Base-by-base conservation (phyloP, 1,284 basidiomycete genomes). In the Xerocomus amazonicus region DNA sequence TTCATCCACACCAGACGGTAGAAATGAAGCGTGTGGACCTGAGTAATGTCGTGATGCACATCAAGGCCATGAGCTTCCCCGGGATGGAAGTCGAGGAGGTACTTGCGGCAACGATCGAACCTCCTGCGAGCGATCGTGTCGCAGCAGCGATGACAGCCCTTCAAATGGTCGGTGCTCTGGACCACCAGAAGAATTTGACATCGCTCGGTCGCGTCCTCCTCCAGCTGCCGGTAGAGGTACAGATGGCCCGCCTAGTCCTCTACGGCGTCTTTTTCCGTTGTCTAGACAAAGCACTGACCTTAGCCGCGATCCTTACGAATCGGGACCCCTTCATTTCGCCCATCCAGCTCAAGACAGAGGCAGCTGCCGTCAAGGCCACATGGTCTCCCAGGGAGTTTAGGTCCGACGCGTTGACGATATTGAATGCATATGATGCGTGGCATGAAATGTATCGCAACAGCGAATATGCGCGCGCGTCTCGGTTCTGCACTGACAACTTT, bases 11-110 rank as follows among this genome's bases (percentile, higher is more conserved):
- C 63, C 92, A 95, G 69, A 87, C 86, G 0, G 95, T 97, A 35
- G 95, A 97, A 71, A 98, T 98, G 93, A 94, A 93, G 70, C 81
- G 94, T 29, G 83, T 87, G n/a, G 91, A 94, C 69, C 68, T 94
- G 59, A 92, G 84, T 66, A 92, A 93, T 63, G 87, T 95, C 45
- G 90, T 93, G 27, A 95, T 97, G 95, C 94, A 96, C 66, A 84
- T 98, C 71, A 98, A 97, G 63, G 95, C 94, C n/a, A 79, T 97
- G 41, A 87, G 94, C 63, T 90, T 97, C 66, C 90, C 92, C 6
- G 84, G 84, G 45, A 85, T 94, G 83, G 74, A 81, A 31, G 90
- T 92, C 16, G 90, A 97, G 64, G 87, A 94, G 50, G 93, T 97
- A 23, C 75, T 98, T 16, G 84, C 81, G 0, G 83, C 80, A 19